Evolutionary conservation across 768 basidiomycete species (phyloP).

Genomic region (Candolleomyces eurysporus): DNA sequence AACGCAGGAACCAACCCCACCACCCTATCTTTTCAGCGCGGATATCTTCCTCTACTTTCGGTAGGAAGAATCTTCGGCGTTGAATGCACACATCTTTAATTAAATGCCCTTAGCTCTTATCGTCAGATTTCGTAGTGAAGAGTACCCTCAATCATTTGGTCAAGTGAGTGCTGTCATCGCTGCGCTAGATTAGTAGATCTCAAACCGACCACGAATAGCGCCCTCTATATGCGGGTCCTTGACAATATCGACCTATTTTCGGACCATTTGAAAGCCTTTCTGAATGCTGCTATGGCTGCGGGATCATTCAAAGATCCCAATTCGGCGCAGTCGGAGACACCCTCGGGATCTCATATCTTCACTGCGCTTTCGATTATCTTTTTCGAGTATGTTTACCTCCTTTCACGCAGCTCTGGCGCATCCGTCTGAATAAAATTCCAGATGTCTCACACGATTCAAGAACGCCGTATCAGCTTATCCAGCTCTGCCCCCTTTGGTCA

Average conservation of each 20-base stretch:
- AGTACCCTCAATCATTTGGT: constrained; percentile 49
- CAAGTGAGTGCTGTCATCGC: constrained; percentile 38
- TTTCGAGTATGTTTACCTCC: constrained; percentile 39
- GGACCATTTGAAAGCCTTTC: constrained; percentile 36
- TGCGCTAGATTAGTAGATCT: not conserved
- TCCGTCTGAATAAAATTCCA: constrained; percentile 20
- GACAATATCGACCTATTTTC: constrained; percentile 44
- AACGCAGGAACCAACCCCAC: constrained; percentile 30
- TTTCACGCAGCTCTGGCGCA: not conserved
- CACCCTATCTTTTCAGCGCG: constrained; percentile 57
- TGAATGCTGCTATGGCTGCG: constrained; percentile 34
- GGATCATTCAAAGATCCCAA: constrained; percentile 33
- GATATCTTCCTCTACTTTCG: constrained; percentile 51
- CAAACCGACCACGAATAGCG: constrained; percentile 26
- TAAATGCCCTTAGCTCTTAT: constrained; percentile 42
- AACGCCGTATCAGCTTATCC: constrained; percentile 48
- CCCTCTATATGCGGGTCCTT: constrained; percentile 43
- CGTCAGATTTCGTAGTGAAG: constrained; percentile 58
- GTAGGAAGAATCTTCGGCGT: constrained; percentile 24
- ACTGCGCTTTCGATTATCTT: constrained; percentile 45
- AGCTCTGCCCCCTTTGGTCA: constrained; percentile 37
- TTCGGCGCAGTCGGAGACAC: constrained; percentile 6
- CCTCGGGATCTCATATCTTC: constrained; percentile 42
- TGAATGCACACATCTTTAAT: not conserved
- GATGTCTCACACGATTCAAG: constrained; percentile 59